Evolutionary conservation across 2,329 filamentous ascomycete species (phyloP), one percentile per base, ranked within the genome.

Genomic region (Waltergamsia citrina): DNA sequence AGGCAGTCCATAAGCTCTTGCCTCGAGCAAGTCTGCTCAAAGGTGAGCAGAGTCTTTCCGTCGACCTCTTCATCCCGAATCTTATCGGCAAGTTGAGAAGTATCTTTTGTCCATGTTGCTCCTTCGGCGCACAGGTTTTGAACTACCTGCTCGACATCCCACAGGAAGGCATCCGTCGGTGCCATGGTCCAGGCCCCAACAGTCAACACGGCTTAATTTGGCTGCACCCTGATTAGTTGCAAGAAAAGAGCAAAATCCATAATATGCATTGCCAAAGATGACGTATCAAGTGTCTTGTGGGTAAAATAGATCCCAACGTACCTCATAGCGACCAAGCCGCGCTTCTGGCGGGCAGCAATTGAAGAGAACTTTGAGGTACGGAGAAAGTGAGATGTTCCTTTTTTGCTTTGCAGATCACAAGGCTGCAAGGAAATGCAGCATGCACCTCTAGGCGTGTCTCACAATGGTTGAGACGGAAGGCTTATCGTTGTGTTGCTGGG

Each of bases 91-190:
- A 93, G 63, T 0, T 50, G 32, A 0, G 48, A 46, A 0, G 67
- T 56, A 33, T 82, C 63, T 5, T 49, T 54, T 31, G 56, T 55
- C 69, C 70, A 74, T 8, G 71, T 66, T 31, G 62, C 61, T 4
- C 62, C 49, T 3, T 61, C 47, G 16, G 69, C 63, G 49, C 79
- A 85, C 4, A 93, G 63, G 47, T 80, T 77, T 12, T 64, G 52
- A 8, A 82, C 69, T 9, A 93, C 74, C 23, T 76, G 67, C 24
- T 81, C 74, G 21, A 78, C 65, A 23, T 71, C 69, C 86, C 86
- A 94, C 35, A 69, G 49, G 53, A 78, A 81, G n/a, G 86, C 85
- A 56, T 94, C 38, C 29, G 18, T 11, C 19, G 29, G 32, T 19
- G 32, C 32, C 32, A 34, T 34, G 24, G 19, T 14, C 26, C n/a